A percentile compares a stretch with the other conserved stretches of the same genome.
These are phyloP conservation scores for Telfairia occidentalis DNA, from an alignment of 331 rosid genomes.

Conservation along the genomic window DNA sequence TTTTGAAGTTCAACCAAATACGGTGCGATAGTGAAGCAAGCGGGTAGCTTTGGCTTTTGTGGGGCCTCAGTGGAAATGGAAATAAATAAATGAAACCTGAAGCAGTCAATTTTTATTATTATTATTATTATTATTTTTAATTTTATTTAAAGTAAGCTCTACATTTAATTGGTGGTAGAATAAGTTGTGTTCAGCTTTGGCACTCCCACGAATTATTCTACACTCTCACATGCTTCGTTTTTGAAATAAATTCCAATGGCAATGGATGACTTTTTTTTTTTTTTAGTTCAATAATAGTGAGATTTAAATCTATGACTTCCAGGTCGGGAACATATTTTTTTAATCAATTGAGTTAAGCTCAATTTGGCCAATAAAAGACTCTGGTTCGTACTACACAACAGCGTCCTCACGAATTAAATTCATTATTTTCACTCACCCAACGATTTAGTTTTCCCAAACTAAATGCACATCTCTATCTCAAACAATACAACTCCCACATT, in stretches of 20 bases:
- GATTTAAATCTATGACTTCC: too few relatives aligned
- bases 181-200: not conserved
- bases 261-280: too few relatives aligned
- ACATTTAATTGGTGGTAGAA: not conserved
- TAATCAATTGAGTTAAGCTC: too few relatives aligned
- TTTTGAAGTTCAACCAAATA: not conserved
- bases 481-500: not conserved
- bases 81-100: not conserved
- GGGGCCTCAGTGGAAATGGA: not conserved
- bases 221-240: not conserved
- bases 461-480: not conserved
- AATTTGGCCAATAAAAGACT: too few relatives aligned
- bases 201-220: not conserved
- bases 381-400: too few relatives aligned
- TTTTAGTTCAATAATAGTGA: too few relatives aligned
- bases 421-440: not conserved
- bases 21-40: not conserved
- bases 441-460: not conserved
- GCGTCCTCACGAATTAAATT: too few relatives aligned
- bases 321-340: too few relatives aligned
- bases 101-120: too few relatives aligned
- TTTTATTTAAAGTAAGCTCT: too few relatives aligned
- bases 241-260: not conserved
- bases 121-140: too few relatives aligned
- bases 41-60: not conserved